Base-by-base conservation (phyloP, 1,284 basidiomycete genomes). In the Pseudozyma thailandica region DNA sequence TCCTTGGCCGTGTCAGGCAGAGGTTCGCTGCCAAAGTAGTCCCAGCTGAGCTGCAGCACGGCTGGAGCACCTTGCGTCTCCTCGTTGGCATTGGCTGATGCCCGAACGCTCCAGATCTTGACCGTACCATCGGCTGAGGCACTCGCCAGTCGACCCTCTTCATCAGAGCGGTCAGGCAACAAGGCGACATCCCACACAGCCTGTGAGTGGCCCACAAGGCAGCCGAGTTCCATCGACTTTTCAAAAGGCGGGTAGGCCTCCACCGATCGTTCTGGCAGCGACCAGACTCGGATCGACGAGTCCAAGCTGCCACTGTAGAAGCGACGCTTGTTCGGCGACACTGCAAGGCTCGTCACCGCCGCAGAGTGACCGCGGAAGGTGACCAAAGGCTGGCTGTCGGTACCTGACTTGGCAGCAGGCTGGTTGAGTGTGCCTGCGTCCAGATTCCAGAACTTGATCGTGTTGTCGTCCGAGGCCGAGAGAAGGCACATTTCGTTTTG, bases 251-350 rank as follows among this genome's bases (percentile, higher is more conserved):
- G 91, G 83, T 97, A 97, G 3, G 85, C 84, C 88, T 93, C 79
- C 23, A 62, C 49, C 4, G 35, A 51, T 15, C 45, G 31, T 28
- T 74, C 72, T 0, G 80, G 79, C 42, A 96, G 85, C 20, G 88
- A 88, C 94, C 94, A 97, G 28, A 96, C 87, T 35, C 92, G 90
- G 80, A 98, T 92, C 2, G 93, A 93, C 4, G 92, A 91, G 83
- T 98, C 95, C 51, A 97, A 85, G 0, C 93, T 96, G 7, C 92
- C 93, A 21, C 93, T 95, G 83, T 94, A 96, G 49, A 98, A 85
- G 6, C 91, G 85, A 23, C 89, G 87, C 64, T 89, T 90, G 20
- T 88, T 86, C 0, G 90, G 88, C 5, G 93, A 90, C 74, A 95
- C 89, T n/a, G 91, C 88, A 15, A 98, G 86, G 38, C 91, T 88